Evolutionary conservation across 176 grass and related monocot species (phyloP).

Genomic region (Triticum urartu): DNA sequence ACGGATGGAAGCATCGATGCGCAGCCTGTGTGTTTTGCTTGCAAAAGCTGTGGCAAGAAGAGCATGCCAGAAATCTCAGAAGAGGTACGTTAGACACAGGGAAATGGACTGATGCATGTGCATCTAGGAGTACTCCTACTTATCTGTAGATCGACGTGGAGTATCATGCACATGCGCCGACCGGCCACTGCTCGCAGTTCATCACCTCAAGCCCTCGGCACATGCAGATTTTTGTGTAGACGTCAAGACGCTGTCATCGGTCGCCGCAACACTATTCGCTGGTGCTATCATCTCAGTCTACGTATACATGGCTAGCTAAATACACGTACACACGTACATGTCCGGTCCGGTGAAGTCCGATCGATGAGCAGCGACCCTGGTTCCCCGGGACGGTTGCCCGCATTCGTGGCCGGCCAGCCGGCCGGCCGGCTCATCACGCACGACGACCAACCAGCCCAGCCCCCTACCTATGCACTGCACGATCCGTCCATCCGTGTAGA

Average conservation of each 20-base stretch:
- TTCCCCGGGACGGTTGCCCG: not conserved
- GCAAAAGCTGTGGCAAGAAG: slow-evolving; percentile 13
- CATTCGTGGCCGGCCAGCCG: not conserved
- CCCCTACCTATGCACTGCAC: not conserved
- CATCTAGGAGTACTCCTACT: not conserved
- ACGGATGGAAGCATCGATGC: not conserved
- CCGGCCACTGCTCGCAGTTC: not conserved
- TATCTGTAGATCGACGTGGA: not conserved
- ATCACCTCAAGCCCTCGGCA: not conserved
- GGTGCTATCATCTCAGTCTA: too few species aligned
- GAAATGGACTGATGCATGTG: too few species aligned
- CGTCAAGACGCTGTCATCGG: not conserved
- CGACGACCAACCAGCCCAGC: not conserved
- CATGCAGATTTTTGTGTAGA: not conserved
- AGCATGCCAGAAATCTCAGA: not conserved
- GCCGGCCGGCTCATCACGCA: not conserved
- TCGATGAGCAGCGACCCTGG: not conserved
- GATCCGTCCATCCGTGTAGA: not conserved
- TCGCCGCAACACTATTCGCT: not conserved
- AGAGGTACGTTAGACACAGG: not conserved
- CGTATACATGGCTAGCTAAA: too few species aligned
- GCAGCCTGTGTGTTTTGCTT: not conserved
- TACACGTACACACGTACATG: too few species aligned
- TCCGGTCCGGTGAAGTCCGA: not conserved
- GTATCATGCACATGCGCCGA: not conserved